Percentiles rank a stretch among this genome's conserved stretches.
Evolutionary conservation across 2,329 filamentous ascomycete species (phyloP).

Genomic region (Aspergillus ibericus): DNA sequence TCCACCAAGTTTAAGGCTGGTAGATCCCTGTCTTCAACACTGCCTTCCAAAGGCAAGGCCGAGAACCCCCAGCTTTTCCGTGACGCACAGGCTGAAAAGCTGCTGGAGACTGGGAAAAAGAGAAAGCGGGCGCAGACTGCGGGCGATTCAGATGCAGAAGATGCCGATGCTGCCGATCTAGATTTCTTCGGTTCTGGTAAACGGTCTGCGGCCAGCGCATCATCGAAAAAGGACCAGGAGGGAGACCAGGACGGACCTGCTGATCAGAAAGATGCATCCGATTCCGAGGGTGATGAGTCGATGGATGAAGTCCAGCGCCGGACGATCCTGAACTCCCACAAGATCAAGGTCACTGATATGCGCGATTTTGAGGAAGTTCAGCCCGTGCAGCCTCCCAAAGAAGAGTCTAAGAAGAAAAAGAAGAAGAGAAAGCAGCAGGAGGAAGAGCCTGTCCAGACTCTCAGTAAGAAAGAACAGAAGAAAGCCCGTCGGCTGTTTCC

Average conservation of each 20-base stretch:
- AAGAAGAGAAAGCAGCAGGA: constrained; percentile 56
- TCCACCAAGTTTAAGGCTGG: constrained; percentile 44
- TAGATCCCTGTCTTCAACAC: constrained; percentile 24
- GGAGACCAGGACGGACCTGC: constrained; percentile 15
- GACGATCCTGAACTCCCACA: constrained; percentile 73
- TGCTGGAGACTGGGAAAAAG: constrained; percentile 33
- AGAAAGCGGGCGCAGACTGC: constrained; percentile 36
- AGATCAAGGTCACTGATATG: constrained; percentile 81
- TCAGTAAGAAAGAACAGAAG: constrained; percentile 52
- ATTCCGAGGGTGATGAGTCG: constrained; percentile 23
- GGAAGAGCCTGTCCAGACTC: constrained; percentile 27
- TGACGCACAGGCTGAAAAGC: constrained; percentile 29
- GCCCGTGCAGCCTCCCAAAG: constrained; percentile 20
- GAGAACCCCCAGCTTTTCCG: constrained; percentile 41
- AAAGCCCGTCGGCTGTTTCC: constrained; percentile 65
- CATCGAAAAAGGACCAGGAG: constrained; percentile 18
- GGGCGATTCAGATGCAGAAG: constrained; percentile 16
- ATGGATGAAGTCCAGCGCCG: constrained; percentile 72
- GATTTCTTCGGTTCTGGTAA: constrained; percentile 41
- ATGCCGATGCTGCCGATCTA: constrained; percentile 25
- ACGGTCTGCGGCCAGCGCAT: constrained; percentile 21
- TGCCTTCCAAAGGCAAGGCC: constrained; percentile 44
- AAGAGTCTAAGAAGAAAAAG: constrained; percentile 53
- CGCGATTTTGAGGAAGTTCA: constrained; percentile 48
- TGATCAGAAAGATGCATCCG: constrained; percentile 25